Percentiles rank a stretch among this genome's conserved stretches.
phyloP scores from a whole-genome alignment of 805 yeast species.

The Brettanomyces naardenensis region DNA sequence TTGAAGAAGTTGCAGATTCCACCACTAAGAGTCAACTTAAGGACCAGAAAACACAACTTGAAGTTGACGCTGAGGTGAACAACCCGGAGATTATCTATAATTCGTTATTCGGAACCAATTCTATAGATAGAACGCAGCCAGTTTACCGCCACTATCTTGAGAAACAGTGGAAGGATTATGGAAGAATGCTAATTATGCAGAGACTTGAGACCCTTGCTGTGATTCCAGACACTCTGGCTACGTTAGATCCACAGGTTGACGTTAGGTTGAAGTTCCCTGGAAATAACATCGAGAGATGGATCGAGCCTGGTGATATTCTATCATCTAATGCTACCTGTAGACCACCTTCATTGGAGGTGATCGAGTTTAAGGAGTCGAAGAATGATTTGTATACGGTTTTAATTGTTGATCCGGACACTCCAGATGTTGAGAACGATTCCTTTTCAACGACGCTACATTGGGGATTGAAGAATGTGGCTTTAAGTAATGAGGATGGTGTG shows the following conservation, averaged over 20 bases:
- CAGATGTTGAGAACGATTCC: slow-evolving; percentile 62
- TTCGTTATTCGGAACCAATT: slow-evolving; percentile 36
- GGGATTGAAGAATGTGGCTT: slow-evolving; percentile 63
- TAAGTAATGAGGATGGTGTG: slow-evolving; percentile 49
- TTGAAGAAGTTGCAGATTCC: slow-evolving; percentile 13
- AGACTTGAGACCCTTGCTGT: slow-evolving; percentile 78
- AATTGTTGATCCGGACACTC: slow-evolving; percentile 87
- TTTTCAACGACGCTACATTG: slow-evolving; percentile 68
- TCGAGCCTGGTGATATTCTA: slow-evolving; percentile 70
- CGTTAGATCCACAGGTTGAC: slow-evolving; percentile 72
- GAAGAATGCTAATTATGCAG: slow-evolving; percentile 80
- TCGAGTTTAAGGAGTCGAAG: slow-evolving; percentile 54
- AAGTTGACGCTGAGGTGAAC: slow-evolving; percentile 55
- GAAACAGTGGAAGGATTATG: slow-evolving; percentile 64
- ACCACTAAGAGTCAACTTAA: slow-evolving; percentile 18
- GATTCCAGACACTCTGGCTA: slow-evolving; percentile 92
- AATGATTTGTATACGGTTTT: slow-evolving; percentile 64
- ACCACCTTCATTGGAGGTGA: slow-evolving; percentile 72
- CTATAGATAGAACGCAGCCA: slow-evolving; percentile 63
- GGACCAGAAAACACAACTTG: slow-evolving; percentile 18
- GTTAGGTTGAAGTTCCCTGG: slow-evolving; percentile 71
- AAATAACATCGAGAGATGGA: slow-evolving; percentile 49
- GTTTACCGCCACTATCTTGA: slow-evolving; percentile 67
- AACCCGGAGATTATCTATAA: slow-evolving; percentile 86
- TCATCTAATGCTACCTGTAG: slow-evolving; percentile 66